Conservation (phyloP, 2,329 filamentous ascomycete genomes). For the Penicillium sclerotiorum region DNA sequence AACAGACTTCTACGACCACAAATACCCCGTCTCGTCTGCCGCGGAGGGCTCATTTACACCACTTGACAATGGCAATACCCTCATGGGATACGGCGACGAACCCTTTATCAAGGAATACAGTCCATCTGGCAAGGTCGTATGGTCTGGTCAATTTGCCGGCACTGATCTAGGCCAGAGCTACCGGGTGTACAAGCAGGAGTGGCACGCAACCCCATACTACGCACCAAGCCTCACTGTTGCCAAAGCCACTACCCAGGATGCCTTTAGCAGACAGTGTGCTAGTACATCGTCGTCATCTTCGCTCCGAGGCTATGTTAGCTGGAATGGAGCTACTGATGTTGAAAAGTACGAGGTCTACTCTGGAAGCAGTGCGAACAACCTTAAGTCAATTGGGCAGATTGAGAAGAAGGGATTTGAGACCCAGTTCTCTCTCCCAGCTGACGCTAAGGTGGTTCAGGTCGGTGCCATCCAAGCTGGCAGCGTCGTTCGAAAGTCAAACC, state of each 20-base stretch:
- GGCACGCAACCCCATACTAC: conserved; percentile 37
- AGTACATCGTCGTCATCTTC: neutral
- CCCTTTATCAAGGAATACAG: conserved; percentile 41
- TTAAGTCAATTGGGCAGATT: conserved; percentile 2
- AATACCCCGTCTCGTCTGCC: conserved; percentile 28
- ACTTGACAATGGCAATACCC: conserved; percentile 27
- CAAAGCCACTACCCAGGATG: conserved; percentile 12
- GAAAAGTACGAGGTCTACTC: conserved; percentile 11
- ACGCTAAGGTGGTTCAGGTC: conserved; percentile 8
- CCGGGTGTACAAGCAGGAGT: conserved; percentile 39
- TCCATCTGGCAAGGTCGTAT: conserved; percentile 31
- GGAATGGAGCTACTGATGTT: conserved; percentile 16
- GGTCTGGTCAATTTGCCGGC: conserved; percentile 37
- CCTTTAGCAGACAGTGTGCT: neutral
- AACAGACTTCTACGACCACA: conserved; percentile 23
- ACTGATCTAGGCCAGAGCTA: conserved; percentile 37
- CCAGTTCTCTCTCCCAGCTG: conserved; percentile 1
- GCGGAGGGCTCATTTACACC: conserved; percentile 35
- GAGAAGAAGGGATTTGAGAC: conserved; percentile 16
- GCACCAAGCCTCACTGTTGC: conserved; percentile 25
- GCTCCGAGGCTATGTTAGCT: conserved; percentile 11
- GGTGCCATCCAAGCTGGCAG: conserved; percentile 1
- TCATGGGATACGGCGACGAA: conserved; percentile 41
- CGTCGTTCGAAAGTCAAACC: conserved; percentile 5
- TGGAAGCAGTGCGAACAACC: conserved; percentile 2